A percentile compares a stretch with the other conserved stretches of the same genome.
Conservation (phyloP, 768 basidiomycete genomes). For the Cyathus striatus region DNA sequence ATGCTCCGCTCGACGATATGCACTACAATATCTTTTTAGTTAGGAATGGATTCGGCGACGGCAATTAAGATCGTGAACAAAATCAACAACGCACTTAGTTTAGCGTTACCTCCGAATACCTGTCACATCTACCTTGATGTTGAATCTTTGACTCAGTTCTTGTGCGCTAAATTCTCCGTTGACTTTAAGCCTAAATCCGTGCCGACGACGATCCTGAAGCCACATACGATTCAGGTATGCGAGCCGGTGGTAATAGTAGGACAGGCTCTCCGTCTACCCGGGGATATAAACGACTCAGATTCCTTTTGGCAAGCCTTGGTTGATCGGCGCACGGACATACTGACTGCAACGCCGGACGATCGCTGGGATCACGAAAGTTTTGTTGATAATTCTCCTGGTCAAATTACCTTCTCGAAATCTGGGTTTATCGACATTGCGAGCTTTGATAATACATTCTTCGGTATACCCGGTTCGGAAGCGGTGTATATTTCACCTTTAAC, state of each 20-base stretch:
- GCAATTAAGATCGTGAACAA: conserved; percentile 23
- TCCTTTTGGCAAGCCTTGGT: conserved; percentile 27
- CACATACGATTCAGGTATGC: background rate
- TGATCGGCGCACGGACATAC: conserved; percentile 22
- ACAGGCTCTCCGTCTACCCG: conserved; percentile 27
- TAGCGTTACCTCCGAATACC: conserved; percentile 24
- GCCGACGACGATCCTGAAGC: conserved; percentile 1
- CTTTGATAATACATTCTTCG: conserved; percentile 31
- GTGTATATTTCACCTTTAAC: conserved; percentile 21
- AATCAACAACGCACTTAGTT: conserved; percentile 18
- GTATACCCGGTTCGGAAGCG: conserved; percentile 27
- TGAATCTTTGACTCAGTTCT: no score
- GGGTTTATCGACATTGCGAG: conserved; percentile 24
- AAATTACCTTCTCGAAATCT: conserved; percentile 23
- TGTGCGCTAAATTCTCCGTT: conserved; percentile 16
- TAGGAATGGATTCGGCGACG: conserved; percentile 30
- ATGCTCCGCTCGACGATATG: background rate
- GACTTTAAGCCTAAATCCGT: conserved; percentile 15
- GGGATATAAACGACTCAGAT: conserved; percentile 21
- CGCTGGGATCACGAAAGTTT: conserved; percentile 33
- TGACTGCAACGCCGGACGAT: conserved; percentile 21
- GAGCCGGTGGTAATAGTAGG: conserved; percentile 32
- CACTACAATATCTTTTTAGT: conserved; percentile 9
- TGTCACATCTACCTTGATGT: conserved; percentile 28
- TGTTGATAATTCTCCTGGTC: conserved; percentile 17